Evolutionary conservation across 108 stramenopile species (phyloP), one percentile per base, ranked within the genome.

Genomic region (Asterionellopsis glacialis): DNA sequence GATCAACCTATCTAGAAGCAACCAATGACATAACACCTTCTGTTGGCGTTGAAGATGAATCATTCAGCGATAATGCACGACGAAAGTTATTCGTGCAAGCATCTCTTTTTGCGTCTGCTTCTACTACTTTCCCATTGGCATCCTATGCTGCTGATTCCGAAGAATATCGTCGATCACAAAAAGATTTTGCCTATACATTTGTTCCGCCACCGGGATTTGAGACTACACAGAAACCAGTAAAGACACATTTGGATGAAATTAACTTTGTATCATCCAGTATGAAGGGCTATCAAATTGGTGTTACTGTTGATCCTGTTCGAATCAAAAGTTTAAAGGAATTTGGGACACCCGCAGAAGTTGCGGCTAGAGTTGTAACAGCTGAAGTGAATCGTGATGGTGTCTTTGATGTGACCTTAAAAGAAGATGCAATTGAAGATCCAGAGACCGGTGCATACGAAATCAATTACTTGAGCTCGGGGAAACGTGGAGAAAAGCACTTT

Each of bases 371-470:
- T 1, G 90, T 91, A 9, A 82, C 80, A 23, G 86, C 90, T 11
- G 90, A 91, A 75, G 68, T 91, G 13, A 91, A 87, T 67, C 72
- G 90, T 28, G 90, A 91, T 64, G 90, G 90, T 2, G 77, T 91
- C 40, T 88, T 88, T 69, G 74, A 84, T 55, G 90, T 91, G 11
- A 91, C 84, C 9, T 45, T 91, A 48, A 61, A 74, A 39, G 68
- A 76, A 64, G 90, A 91, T 80, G 82, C 87, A n/a, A 52, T 64
- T 0, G 73, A 74, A 45, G 65, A 58, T 59, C 26, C 27, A 13
- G 52, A 55, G 1, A 60, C 63, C 41, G 76, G 72, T 45, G 77
- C 69, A 5, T 88, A 88, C 61, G 65, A 79, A 44, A 66, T 91
- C 45, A 72, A 91, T 18, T 91, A 91, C 55, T 57, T 84, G 39